Conservation (phyloP, 2,329 filamentous ascomycete species). For the Didymella pinodella region DNA sequence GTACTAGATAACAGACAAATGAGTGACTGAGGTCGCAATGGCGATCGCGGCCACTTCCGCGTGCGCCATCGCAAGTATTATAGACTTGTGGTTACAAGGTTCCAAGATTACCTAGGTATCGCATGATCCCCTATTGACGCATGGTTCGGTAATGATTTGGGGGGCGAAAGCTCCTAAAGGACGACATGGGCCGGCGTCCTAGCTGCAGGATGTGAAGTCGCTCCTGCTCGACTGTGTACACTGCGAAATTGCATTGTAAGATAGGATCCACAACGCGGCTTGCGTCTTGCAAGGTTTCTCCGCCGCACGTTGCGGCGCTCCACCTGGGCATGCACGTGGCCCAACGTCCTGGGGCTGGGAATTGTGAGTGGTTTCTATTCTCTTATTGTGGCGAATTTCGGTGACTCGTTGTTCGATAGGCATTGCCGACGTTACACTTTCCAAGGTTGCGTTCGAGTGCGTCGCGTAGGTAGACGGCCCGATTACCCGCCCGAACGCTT, state of each 20-base stretch:
- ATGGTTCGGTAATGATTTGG: constrained; percentile 6
- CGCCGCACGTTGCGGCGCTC: constrained; percentile 8
- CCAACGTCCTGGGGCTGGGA: background rate
- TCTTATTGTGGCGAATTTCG: background rate
- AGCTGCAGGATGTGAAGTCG: constrained; percentile 5
- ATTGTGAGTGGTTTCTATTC: background rate
- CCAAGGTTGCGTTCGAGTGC: background rate
- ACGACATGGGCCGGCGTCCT: constrained; percentile 8
- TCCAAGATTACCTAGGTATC: background rate
- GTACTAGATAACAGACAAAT: constrained; percentile 3
- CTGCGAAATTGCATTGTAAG: constrained; percentile 13
- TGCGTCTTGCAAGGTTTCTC: constrained; percentile 17
- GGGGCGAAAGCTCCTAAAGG: constrained; percentile 1
- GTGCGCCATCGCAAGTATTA: constrained; percentile 3
- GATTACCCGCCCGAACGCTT: background rate
- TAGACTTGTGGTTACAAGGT: constrained; percentile 10
- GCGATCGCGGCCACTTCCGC: constrained; percentile 1
- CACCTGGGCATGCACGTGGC: background rate
- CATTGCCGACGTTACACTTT: background rate
- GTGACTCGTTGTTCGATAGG: background rate
- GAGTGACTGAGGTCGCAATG: constrained; percentile 1
- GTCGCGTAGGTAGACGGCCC: background rate
- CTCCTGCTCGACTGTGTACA: constrained; percentile 3
- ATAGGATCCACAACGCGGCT: constrained; percentile 14
- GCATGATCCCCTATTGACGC: constrained; percentile 11